Base-by-base conservation (phyloP, 2,329 filamentous ascomycete genomes). In the Claviceps sp. region DNA sequence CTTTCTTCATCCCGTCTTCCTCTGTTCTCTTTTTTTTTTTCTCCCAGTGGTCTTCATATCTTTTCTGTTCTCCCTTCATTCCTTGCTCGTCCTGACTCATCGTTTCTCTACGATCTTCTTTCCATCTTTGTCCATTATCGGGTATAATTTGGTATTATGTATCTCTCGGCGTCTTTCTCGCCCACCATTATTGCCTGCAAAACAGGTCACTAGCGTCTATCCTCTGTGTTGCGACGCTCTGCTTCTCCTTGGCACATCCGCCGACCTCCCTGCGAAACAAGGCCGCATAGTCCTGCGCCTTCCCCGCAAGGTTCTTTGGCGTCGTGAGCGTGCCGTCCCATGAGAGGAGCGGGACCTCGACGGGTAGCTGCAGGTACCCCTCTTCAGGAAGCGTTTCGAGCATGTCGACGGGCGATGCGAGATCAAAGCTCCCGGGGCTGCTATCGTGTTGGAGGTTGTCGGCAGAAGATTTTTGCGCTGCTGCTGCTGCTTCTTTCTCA, bases 261-360 rank as follows among this genome's bases (percentile, higher is more conserved):
- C 89, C 89, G 14, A 88, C 75, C 3, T 78, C 70, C 50, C 68
- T 65, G 44, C 81, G 77, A 61, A 93, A 91, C 14, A 70, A 60
- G 0, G 67, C 61, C 4, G 77, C 70, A 60, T 83, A 89, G 5
- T 73, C 68, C 1, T 64, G 55, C 2, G 81, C 76, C 2, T 67
- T 65, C 2, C 64, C 61, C 7, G 70, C 68, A 2, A 81, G 57
- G 0, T 70, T 69, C 4, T 60, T 62, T 1, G 69, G 56, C 2
- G 64, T 65, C 11, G 71, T 65, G n/a, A 60, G 57, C 19, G 71
- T 66, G 1, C 87, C 87, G 26, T 82, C 74, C 74, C 83, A 86
- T 1, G 76, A 72, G 16, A 94, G 60, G 6, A 85, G 59, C 1
- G 85, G 81, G 48, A 84, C 61, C 51, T 73, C 65, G 38, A 67